Percentiles rank a stretch among this genome's conserved stretches.
phyloP scores from a whole-genome alignment of 768 basidiomycete species.

The Boletus pseudo-olivaceus region DNA sequence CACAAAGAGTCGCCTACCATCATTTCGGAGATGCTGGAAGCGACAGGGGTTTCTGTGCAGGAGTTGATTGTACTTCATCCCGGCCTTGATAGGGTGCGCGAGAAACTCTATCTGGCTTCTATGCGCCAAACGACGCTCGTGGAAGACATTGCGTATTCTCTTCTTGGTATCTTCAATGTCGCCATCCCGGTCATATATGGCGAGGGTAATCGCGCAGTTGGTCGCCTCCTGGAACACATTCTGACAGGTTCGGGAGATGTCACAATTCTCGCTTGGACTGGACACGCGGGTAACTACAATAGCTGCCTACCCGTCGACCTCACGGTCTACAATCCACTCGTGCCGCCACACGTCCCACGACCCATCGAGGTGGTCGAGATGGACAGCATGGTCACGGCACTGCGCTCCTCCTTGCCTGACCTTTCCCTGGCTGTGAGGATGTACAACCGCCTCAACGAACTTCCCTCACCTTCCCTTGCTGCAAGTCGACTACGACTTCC shows the following conservation, averaged over 20 bases:
- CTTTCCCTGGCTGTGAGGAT: background rate
- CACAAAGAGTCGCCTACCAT: conserved; percentile 2
- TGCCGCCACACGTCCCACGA: background rate
- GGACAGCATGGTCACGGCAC: background rate
- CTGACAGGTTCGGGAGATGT: background rate
- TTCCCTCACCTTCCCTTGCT: too few species aligned
- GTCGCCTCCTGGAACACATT: conserved; percentile 8
- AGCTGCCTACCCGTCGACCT: conserved; percentile 1
- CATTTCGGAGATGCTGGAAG: conserved; percentile 1
- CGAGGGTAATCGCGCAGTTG: conserved; percentile 2
- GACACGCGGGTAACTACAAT: background rate
- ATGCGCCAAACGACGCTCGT: background rate
- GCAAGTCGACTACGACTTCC: too few species aligned
- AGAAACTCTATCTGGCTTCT: conserved; percentile 10
- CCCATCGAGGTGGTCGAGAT: background rate
- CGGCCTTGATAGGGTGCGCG: background rate
- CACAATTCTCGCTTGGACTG: conserved; percentile 10
- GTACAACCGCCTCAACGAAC: background rate
- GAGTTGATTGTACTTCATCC: background rate
- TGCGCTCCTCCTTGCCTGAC: background rate
- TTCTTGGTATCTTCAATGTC: conserved; percentile 8
- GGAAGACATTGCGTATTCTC: conserved; percentile 9
- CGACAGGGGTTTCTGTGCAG: too few species aligned
- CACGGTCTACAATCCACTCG: background rate
- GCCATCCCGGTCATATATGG: conserved; percentile 6